Evolutionary conservation across 1,139 yeast species (phyloP).

Genomic region (Chernovozyma aurita): DNA sequence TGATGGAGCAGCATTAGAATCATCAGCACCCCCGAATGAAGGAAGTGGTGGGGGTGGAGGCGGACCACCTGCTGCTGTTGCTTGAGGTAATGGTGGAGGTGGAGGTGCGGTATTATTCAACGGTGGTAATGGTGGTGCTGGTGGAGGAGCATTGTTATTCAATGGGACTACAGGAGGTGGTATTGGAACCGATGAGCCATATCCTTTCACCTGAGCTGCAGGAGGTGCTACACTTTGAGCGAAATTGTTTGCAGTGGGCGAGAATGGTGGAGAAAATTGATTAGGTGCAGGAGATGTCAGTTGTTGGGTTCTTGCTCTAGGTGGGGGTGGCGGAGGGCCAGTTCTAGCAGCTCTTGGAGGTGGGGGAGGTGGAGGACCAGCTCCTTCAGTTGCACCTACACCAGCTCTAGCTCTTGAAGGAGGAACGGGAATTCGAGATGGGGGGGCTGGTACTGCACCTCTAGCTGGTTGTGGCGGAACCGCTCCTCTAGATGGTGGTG

Average conservation of each 20-base stretch:
- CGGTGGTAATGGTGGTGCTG: slow-evolving; percentile 18
- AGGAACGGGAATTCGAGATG: slow-evolving; percentile 10
- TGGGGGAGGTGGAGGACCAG: slow-evolving; percentile 19
- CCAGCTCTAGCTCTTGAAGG: slow-evolving; percentile 20
- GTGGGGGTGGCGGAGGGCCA: slow-evolving; percentile 23
- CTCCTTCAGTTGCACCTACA: no score
- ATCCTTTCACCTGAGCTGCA: slow-evolving; percentile 20
- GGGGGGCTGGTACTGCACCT: slow-evolving; percentile 20
- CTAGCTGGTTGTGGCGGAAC: slow-evolving; percentile 29
- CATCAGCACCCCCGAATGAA: slow-evolving; percentile 6
- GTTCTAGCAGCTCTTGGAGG: slow-evolving; percentile 19
- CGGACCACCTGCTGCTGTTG: slow-evolving; percentile 21
- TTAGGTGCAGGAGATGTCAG: slow-evolving; percentile 17
- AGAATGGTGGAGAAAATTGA: slow-evolving; percentile 1
- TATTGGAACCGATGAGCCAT: slow-evolving; percentile 13
- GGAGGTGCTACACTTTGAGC: slow-evolving; percentile 15
- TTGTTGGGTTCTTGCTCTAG: slow-evolving; percentile 13
- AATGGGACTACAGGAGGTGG: slow-evolving; percentile 14
- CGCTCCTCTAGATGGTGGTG: slow-evolving; percentile 12
- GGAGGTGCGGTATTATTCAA: slow-evolving; percentile 15
- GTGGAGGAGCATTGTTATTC: slow-evolving; percentile 20
- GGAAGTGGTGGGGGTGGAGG: slow-evolving; percentile 33
- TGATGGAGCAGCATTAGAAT: slow-evolving; percentile 17
- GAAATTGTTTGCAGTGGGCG: no score
- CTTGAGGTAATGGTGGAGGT: slow-evolving; percentile 23